Conservation (phyloP, 2,329 filamentous ascomycete species). For the Pseudogymnoascus sp. region DNA sequence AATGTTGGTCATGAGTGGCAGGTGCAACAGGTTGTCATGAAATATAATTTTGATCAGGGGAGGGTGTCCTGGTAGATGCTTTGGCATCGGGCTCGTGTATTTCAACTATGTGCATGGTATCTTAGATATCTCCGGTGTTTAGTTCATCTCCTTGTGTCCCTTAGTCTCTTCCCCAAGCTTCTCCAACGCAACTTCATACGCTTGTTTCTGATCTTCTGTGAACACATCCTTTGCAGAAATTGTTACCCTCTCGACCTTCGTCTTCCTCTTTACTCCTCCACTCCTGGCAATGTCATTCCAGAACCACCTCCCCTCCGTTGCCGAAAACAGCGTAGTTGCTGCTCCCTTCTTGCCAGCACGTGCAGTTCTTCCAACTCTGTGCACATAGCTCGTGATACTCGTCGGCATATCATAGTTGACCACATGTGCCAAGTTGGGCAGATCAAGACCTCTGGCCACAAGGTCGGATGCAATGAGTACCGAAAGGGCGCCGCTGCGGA, state of each 20-base stretch:
- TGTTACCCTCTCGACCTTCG: slow-evolving; percentile 39
- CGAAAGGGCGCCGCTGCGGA: slow-evolving; percentile 53
- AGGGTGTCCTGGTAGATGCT: background rate
- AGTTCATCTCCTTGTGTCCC: background rate
- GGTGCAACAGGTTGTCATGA: background rate
- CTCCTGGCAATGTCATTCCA: slow-evolving; percentile 69
- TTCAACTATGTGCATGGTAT: slow-evolving; percentile 8
- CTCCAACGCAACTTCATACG: slow-evolving; percentile 48
- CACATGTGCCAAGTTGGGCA: slow-evolving; percentile 71
- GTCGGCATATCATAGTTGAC: slow-evolving; percentile 89
- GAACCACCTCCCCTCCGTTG: slow-evolving; percentile 78
- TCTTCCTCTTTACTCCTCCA: slow-evolving; percentile 40
- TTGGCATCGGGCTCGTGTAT: background rate
- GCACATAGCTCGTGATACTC: slow-evolving; percentile 76
- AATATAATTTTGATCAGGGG: background rate
- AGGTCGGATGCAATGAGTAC: slow-evolving; percentile 87
- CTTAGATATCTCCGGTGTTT: background rate
- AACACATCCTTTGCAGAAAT: slow-evolving; percentile 33
- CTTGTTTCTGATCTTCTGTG: slow-evolving; percentile 32
- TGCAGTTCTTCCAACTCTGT: slow-evolving; percentile 85
- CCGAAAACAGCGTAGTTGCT: slow-evolving; percentile 80
- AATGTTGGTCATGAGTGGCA: background rate
- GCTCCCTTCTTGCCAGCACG: slow-evolving; percentile 67
- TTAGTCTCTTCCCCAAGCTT: slow-evolving; percentile 49
- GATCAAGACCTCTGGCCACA: slow-evolving; percentile 83